Percentiles rank a stretch among this genome's conserved stretches.
Evolutionary conservation across 495 filamentous ascomycete genomes (phyloP).

Genomic region (Aspergillus ostianus): DNA sequence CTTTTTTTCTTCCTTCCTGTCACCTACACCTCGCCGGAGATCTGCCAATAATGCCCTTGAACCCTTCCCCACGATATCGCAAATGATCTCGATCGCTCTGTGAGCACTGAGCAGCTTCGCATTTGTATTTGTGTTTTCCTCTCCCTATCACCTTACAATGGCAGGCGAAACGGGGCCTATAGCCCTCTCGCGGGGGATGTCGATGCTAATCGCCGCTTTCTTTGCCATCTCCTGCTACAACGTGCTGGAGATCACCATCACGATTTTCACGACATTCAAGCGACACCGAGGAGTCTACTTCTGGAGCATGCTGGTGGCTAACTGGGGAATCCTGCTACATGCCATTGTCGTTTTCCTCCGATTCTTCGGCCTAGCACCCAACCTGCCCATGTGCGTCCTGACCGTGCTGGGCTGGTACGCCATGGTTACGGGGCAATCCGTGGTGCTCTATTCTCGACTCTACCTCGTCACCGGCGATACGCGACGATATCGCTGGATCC

Average conservation of each 20-base stretch:
- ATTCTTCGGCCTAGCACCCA: slow-evolving; percentile 26
- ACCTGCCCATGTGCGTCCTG: slow-evolving; percentile 27
- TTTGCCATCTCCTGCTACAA: slow-evolving; percentile 36
- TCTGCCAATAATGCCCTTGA: no score
- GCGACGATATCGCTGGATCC: slow-evolving; percentile 21
- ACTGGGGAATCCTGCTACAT: slow-evolving; percentile 29
- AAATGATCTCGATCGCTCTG: background rate
- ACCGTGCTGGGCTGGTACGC: slow-evolving; percentile 32
- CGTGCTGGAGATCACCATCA: slow-evolving; percentile 35
- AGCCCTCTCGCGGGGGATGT: slow-evolving; percentile 15
- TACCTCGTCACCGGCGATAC: slow-evolving; percentile 32
- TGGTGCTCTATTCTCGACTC: slow-evolving; percentile 42
- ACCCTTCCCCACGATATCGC: background rate
- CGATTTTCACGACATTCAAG: slow-evolving; percentile 41
- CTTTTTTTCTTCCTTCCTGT: no score
- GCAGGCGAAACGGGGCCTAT: slow-evolving; percentile 23
- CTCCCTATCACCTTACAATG: slow-evolving; percentile 10
- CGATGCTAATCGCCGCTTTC: slow-evolving; percentile 36
- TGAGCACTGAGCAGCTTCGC: background rate
- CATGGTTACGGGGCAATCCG: slow-evolving; percentile 38
- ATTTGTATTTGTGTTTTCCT: background rate
- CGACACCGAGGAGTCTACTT: slow-evolving; percentile 43
- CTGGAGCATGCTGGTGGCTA: slow-evolving; percentile 40
- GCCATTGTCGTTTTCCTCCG: slow-evolving; percentile 31
- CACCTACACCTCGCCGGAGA: background rate